phyloP scores from a whole-genome alignment of 225 moss, liverwort and hornwort species.

The Lunularia cruciata region DNA sequence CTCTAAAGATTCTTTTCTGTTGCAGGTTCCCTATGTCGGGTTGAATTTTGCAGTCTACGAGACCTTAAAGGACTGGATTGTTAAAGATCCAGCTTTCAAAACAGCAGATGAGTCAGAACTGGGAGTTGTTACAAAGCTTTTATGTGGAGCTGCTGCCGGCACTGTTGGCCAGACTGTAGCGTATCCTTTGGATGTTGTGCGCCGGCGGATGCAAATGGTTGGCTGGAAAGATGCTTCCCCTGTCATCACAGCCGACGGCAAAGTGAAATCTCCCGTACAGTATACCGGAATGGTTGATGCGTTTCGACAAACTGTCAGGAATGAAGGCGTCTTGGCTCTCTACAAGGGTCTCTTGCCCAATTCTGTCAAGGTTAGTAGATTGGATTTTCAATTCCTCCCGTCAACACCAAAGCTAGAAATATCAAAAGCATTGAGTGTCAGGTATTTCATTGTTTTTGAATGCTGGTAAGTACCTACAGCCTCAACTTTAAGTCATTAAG shows the following conservation, averaged over 20 bases:
- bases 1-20: neutral
- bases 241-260: constrained; percentile 74
- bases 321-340: constrained; percentile 89
- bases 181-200: constrained; percentile 92
- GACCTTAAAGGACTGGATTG: constrained; percentile 86
- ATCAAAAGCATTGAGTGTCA: too few species aligned
- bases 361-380: constrained; percentile 99
- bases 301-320: constrained; percentile 82
- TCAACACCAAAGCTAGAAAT: too few species aligned
- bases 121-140: constrained; percentile 84
- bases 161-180: constrained; percentile 99
- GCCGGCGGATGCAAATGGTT: constrained; percentile 94
- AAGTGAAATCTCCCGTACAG: constrained; percentile 71
- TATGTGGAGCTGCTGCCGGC: constrained; percentile 93
- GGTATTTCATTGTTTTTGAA: too few species aligned
- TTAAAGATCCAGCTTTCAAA: constrained; percentile 72
- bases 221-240: constrained; percentile 96
- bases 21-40: constrained; percentile 92
- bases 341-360: constrained; percentile 98
- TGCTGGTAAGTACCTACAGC: too few species aligned
- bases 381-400: too few species aligned
- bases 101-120: constrained; percentile 74
- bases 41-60: constrained; percentile 96
- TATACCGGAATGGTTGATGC: constrained; percentile 94
- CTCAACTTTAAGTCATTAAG: too few species aligned